Conservation (phyloP, 2,329 filamentous ascomycete species). For the Ascochyta lentis region DNA sequence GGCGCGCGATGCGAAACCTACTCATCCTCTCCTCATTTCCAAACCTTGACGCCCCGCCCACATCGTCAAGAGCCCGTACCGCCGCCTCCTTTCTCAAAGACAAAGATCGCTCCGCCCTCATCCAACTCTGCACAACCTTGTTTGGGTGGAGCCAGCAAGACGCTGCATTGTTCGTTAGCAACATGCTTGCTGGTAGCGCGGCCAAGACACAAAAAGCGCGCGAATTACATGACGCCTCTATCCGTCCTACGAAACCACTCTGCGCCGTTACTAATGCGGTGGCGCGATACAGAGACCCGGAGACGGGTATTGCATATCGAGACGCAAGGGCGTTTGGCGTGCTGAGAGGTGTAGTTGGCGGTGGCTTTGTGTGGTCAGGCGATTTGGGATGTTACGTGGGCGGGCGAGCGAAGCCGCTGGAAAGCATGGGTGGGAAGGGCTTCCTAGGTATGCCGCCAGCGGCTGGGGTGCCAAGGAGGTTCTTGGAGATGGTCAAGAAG, state of each 20-base stretch:
- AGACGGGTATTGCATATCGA: slow-evolving; percentile 81
- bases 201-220: slow-evolving; percentile 54
- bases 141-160: slow-evolving; percentile 43
- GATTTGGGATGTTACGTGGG: slow-evolving; percentile 86
- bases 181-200: slow-evolving; percentile 52
- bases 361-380: slow-evolving; percentile 82
- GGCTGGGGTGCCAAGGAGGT: slow-evolving; percentile 80
- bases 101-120: slow-evolving; percentile 56
- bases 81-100: slow-evolving; percentile 48
- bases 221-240: slow-evolving; percentile 29
- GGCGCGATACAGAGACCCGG: slow-evolving; percentile 84
- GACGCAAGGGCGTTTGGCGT: slow-evolving; percentile 82
- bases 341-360: slow-evolving; percentile 74
- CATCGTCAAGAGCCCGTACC: slow-evolving; percentile 57
- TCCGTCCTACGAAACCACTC: slow-evolving; percentile 41
- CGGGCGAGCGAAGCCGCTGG: slow-evolving; percentile 49
- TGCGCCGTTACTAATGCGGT: slow-evolving; percentile 85
- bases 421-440: slow-evolving; percentile 37
- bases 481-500: slow-evolving; percentile 54
- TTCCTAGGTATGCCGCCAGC: slow-evolving; percentile 64
- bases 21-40: slow-evolving; percentile 60
- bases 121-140: slow-evolving; percentile 60
- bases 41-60: slow-evolving; percentile 51
- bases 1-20: slow-evolving; percentile 63
- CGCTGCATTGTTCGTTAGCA: slow-evolving; percentile 37